Evolutionary conservation across 306 rosid species (phyloP).

Genomic region (Prosopis cineraria): DNA sequence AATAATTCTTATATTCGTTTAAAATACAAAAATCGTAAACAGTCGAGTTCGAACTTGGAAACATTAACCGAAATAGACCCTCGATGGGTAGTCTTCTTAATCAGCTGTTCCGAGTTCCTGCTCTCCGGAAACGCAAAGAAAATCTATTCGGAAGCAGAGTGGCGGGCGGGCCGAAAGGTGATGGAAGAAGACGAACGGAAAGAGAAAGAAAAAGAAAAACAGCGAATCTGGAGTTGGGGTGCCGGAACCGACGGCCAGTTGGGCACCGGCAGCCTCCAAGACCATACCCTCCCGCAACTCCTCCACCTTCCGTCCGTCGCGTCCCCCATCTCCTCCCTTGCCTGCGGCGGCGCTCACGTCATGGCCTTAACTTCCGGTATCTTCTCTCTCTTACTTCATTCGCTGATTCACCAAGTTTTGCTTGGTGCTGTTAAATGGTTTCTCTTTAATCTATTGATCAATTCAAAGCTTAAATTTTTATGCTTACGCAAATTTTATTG

Average conservation of each 20-base stretch:
- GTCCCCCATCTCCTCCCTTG: slow-evolving; percentile 53
- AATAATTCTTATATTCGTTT: no score
- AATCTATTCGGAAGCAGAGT: neutral
- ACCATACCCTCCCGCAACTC: slow-evolving; percentile 66
- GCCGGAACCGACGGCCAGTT: slow-evolving; percentile 95
- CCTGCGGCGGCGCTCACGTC: slow-evolving; percentile 94
- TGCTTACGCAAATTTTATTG: neutral
- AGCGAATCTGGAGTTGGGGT: slow-evolving; percentile 90
- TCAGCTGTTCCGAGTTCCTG: no score
- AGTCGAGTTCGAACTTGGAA: neutral
- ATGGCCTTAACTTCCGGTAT: slow-evolving; percentile 73
- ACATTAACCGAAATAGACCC: neutral
- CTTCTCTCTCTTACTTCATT: neutral
- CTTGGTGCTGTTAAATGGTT: neutral
- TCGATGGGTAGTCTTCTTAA: no score
- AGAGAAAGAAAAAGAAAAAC: slow-evolving; percentile 17
- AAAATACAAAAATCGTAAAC: no score
- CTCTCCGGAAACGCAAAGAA: no score
- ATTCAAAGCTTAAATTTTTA: neutral
- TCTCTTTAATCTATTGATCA: neutral
- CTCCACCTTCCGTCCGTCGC: slow-evolving; percentile 48
- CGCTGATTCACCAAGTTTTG: neutral
- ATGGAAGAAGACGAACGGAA: slow-evolving; percentile 32
- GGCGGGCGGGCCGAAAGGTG: neutral
- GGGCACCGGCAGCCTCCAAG: slow-evolving; percentile 61